Conservation (phyloP, 306 rosid genomes). For the Spatholobus suberectus region DNA sequence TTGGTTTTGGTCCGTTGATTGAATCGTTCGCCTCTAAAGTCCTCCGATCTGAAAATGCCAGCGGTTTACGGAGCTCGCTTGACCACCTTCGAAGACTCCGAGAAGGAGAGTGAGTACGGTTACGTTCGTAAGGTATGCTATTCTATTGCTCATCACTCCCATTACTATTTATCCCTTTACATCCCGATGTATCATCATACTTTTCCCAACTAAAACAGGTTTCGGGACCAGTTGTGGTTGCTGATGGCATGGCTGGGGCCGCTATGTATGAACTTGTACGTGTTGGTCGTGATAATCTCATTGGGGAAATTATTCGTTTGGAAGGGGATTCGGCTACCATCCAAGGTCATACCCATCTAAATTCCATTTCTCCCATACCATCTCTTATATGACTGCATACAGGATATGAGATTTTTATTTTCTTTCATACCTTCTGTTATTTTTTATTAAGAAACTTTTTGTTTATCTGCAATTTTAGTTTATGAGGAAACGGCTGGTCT, state of each 20-base stretch:
- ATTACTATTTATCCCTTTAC: not conserved
- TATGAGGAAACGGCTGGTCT: conserved; percentile 89
- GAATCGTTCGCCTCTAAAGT: not conserved
- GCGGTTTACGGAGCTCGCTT: conserved; percentile 75
- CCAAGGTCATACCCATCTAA: conserved; percentile 54
- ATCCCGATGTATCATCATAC: too few species aligned
- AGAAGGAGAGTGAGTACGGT: conserved; percentile 92
- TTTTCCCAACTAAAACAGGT: conserved; percentile 52
- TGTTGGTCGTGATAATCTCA: conserved; percentile 77
- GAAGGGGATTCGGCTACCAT: conserved; percentile 88
- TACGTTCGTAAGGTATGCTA: conserved; percentile 73
- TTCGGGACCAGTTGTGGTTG: conserved; percentile 86
- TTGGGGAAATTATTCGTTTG: conserved; percentile 84
- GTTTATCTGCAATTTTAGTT: conserved; percentile 48
- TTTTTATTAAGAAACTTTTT: conserved; percentile 11
- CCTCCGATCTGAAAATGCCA: conserved; percentile 46
- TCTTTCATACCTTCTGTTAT: not conserved
- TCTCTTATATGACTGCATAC: not conserved
- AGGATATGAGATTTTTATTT: too few species aligned
- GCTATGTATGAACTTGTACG: conserved; percentile 90
- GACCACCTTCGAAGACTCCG: conserved; percentile 82
- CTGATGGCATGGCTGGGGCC: conserved; percentile 92
- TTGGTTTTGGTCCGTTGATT: not conserved
- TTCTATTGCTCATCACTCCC: not conserved
- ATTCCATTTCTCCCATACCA: not conserved